These are phyloP conservation scores for Xylaria sp. DNA, from an alignment of 2,329 filamentous ascomycete genomes.

Conservation along the genomic window DNA sequence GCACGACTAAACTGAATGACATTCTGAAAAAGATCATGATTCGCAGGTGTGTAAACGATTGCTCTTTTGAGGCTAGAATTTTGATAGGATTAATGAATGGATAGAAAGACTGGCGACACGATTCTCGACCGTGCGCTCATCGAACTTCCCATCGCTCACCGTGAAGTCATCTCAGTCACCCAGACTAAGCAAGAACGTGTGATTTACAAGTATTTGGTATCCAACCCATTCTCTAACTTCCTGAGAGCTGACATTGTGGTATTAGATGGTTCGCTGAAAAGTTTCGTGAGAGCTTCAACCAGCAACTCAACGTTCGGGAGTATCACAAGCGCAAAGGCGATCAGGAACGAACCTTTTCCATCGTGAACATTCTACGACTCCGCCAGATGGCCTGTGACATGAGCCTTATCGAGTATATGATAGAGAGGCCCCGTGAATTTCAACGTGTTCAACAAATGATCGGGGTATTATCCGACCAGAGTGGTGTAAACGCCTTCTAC, in stretches of 20 bases:
- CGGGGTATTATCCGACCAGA: not conserved
- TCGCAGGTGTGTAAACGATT: not conserved
- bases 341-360: not conserved
- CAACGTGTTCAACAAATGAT: not conserved
- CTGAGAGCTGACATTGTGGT: not conserved
- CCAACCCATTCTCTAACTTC: not conserved
- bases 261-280: not conserved
- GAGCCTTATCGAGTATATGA: not conserved
- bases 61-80: too few species aligned
- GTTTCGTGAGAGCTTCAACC: not conserved
- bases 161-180: not conserved
- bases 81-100: not conserved
- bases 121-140: not conserved
- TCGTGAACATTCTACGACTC: not conserved
- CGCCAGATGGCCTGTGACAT: not conserved
- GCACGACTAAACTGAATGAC: not conserved
- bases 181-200: not conserved
- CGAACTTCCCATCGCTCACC: not conserved
- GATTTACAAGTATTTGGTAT: slow-evolving; percentile 2
- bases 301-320: not conserved
- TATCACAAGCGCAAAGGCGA: not conserved
- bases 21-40: not conserved
- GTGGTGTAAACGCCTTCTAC: not conserved
- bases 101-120: not conserved
- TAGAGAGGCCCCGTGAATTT: not conserved